These are phyloP conservation scores for Kodamaea plutei DNA, from an alignment of 1,139 yeast genomes.

Conservation along the genomic window DNA sequence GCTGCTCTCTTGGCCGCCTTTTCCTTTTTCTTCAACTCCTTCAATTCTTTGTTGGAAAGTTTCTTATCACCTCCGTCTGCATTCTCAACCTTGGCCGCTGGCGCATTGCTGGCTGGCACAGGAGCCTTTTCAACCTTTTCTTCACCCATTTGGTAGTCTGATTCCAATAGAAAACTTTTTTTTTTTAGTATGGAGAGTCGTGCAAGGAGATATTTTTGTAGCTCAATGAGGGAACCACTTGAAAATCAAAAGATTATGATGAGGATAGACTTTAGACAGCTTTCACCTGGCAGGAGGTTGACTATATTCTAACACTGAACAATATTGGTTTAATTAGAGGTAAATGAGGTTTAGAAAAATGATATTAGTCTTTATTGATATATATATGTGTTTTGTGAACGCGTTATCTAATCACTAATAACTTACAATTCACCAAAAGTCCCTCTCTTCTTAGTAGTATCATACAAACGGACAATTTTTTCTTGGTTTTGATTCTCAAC, in stretches of 20 bases:
- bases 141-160: no score
- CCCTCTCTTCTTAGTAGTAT: slow-evolving; percentile 72
- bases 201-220: not conserved
- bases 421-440: slow-evolving; percentile 45
- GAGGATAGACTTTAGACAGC: no score
- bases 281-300: no score
- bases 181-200: slow-evolving; percentile 2
- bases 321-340: no score
- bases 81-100: slow-evolving; percentile 4
- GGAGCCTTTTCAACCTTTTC: no score
- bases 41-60: slow-evolving; percentile 76
- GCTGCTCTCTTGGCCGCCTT: slow-evolving; percentile 86
- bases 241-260: no score
- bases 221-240: not conserved
- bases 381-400: no score
- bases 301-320: no score
- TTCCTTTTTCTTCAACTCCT: slow-evolving; percentile 82
- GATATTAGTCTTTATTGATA: no score
- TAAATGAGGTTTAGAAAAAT: no score
- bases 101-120: no score
- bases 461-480: slow-evolving; percentile 86
- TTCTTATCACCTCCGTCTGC: slow-evolving; percentile 14
- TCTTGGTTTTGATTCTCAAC: slow-evolving; percentile 93
- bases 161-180: slow-evolving; percentile 2
- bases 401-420: no score